Conservation (phyloP, 495 filamentous ascomycete species). For the Bathelium albidoporum region DNA sequence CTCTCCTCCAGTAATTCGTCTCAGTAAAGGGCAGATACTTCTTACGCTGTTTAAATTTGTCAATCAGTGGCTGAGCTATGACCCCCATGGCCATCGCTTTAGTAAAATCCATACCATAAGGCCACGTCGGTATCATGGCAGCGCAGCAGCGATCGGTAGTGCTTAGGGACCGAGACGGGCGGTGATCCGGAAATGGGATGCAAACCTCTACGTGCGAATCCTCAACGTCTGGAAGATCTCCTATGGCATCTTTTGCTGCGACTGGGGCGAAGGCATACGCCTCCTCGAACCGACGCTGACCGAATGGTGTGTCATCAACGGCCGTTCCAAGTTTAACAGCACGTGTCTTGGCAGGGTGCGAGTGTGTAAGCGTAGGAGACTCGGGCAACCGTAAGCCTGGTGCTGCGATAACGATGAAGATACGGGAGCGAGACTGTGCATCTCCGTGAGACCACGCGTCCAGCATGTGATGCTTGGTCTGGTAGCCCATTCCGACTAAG, state of each 20-base stretch:
- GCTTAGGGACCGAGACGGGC: slow-evolving; percentile 24
- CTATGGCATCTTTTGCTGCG: slow-evolving; percentile 38
- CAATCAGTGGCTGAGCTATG: slow-evolving; percentile 27
- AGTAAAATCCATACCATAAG: slow-evolving; percentile 21
- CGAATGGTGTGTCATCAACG: slow-evolving; percentile 50
- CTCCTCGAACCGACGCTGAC: slow-evolving; percentile 36
- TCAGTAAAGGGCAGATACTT: slow-evolving; percentile 12
- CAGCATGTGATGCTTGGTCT: slow-evolving; percentile 49
- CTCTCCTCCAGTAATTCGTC: slow-evolving; percentile 39
- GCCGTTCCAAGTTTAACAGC: slow-evolving; percentile 43
- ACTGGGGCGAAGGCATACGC: slow-evolving; percentile 48
- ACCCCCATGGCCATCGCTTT: slow-evolving; percentile 26
- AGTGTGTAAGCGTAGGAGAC: slow-evolving; percentile 50
- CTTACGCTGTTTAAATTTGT: slow-evolving; percentile 13
- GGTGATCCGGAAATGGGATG: slow-evolving; percentile 55
- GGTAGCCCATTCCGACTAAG: slow-evolving; percentile 64
- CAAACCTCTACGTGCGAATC: slow-evolving; percentile 46
- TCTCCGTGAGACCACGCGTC: slow-evolving; percentile 61
- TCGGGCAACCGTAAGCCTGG: slow-evolving; percentile 45
- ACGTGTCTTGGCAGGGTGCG: slow-evolving; percentile 26
- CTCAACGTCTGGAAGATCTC: slow-evolving; percentile 49
- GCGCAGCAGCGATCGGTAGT: slow-evolving; percentile 22
- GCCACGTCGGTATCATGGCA: slow-evolving; percentile 29
- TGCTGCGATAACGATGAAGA: slow-evolving; percentile 58
- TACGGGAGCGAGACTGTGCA: slow-evolving; percentile 48